Base-by-base conservation (phyloP, 2,329 filamentous ascomycete genomes). In the Orbilia brochopaga region DNA sequence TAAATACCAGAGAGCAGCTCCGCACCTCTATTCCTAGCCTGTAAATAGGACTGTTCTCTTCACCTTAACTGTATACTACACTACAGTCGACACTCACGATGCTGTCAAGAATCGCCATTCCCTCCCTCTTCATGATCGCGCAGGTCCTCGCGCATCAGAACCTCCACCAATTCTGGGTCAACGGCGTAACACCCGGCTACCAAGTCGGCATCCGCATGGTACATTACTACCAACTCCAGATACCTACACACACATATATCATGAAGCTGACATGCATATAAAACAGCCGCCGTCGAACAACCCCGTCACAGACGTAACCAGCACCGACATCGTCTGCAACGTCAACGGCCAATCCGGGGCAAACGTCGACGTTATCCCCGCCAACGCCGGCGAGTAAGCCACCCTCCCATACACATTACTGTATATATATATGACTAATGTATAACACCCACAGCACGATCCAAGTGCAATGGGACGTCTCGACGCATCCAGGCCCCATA, bases 151-250 rank as follows among this genome's bases (percentile, higher is more conserved):
- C 79, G 40, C 79, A 81, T 73, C 80, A 81, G 73, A 81, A 80
- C 74, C 77, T 80, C 44, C 79, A 81, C 66, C 79, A 81, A 75
- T 80, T 81, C 70, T 81, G 79, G 79, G 78, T 81, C 24, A 80
- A 81, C 62, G 79, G 76, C 60, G 78, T 78, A 30, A 67, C 56
- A 40, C 67, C 60, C 2, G 67, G 67, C 24, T 72, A 72, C 17
- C 21, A 72, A 72, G 67, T 72, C 30, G 79, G 66, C 53, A 73
- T 74, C 19, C 73, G 73, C 17, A 74, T 74, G 73, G 66, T 72
- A 65, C 21, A 61, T 27, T 48, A 13, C 23, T 54, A 32, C 27
- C 27, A 3, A 32, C 27, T 32, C n/a, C n/a, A n/a, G n/a, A n/a
- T n/a, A n/a, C n/a, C n/a, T n/a, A n/a, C n/a, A n/a, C n/a, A n/a